Evolutionary conservation across 2,329 filamentous ascomycete species (phyloP).

Genomic region (Aphanoascus verrucosus): DNA sequence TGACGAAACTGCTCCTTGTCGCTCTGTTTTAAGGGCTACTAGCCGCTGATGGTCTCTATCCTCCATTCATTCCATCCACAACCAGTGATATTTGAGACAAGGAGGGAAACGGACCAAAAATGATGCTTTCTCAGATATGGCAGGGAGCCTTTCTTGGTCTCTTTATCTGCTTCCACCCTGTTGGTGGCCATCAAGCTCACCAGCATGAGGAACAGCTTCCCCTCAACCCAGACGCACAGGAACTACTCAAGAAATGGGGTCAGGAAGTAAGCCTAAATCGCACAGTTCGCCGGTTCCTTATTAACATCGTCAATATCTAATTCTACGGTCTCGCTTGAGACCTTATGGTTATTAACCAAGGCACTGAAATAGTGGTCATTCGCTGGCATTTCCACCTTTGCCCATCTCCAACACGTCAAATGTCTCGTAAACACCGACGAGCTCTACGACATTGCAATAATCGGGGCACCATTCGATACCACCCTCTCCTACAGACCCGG

Average conservation of each 20-base stretch:
- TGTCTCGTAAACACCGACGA: slow-evolving; percentile 57
- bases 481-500: slow-evolving; percentile 59
- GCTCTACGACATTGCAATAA: slow-evolving; percentile 58
- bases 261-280: slow-evolving; percentile 30
- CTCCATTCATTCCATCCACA: too few species aligned
- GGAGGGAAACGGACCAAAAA: not conserved
- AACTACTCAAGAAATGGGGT: slow-evolving; percentile 39
- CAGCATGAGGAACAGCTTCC: not conserved
- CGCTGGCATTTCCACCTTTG: slow-evolving; percentile 64
- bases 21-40: too few species aligned
- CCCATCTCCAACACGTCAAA: slow-evolving; percentile 57
- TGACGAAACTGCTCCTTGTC: too few species aligned
- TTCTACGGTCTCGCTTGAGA: not conserved
- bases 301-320: not conserved
- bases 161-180: not conserved
- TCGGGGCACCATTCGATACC: slow-evolving; percentile 65
- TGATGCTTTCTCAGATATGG: not conserved
- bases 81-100: not conserved
- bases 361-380: slow-evolving; percentile 47
- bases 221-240: slow-evolving; percentile 12
- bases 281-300: not conserved
- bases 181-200: not conserved
- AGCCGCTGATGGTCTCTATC: too few species aligned
- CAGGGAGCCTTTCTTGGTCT: not conserved
- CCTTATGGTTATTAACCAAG: not conserved